phyloP scores from a whole-genome alignment of 164 flowering plant genomes.

The Stephania japonica region DNA sequence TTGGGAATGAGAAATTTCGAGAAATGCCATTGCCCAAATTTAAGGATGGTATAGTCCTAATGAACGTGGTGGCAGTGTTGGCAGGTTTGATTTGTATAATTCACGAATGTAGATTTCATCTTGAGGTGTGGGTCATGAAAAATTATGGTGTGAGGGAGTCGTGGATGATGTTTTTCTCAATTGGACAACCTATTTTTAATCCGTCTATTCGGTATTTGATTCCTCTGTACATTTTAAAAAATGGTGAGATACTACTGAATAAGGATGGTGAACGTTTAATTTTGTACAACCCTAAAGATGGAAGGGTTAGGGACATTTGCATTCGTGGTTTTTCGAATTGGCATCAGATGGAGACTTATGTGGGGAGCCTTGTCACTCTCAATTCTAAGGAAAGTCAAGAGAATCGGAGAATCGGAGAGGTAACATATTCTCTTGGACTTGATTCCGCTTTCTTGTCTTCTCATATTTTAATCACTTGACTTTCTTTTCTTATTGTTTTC shows the following conservation, averaged over 20 bases:
- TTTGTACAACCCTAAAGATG: slow-evolving; percentile 5
- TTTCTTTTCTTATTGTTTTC: not conserved
- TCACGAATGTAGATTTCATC: not conserved
- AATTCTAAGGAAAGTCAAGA: not conserved
- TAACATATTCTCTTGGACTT: not conserved
- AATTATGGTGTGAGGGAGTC: slow-evolving; percentile 5
- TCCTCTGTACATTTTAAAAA: not conserved
- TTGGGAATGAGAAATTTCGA: slow-evolving; percentile 13
- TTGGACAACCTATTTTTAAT: not conserved
- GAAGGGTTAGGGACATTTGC: too few relatives aligned
- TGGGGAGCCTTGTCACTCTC: slow-evolving; percentile 6
- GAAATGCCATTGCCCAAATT: slow-evolving; percentile 15
- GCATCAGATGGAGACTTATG: not conserved
- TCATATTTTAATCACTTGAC: not conserved
- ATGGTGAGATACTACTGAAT: not conserved
- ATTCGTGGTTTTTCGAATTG: slow-evolving; percentile 4
- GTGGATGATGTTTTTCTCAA: slow-evolving; percentile 2
- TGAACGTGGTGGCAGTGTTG: not conserved
- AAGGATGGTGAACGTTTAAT: not conserved
- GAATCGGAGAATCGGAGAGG: not conserved
- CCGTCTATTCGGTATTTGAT: not conserved
- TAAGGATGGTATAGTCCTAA: not conserved
- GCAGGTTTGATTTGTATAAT: slow-evolving; percentile 2
- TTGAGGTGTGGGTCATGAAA: slow-evolving; percentile 8
- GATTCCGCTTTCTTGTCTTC: not conserved